Base-by-base conservation (phyloP, 306 rosid genomes). In the Inga leiocalycina region DNA sequence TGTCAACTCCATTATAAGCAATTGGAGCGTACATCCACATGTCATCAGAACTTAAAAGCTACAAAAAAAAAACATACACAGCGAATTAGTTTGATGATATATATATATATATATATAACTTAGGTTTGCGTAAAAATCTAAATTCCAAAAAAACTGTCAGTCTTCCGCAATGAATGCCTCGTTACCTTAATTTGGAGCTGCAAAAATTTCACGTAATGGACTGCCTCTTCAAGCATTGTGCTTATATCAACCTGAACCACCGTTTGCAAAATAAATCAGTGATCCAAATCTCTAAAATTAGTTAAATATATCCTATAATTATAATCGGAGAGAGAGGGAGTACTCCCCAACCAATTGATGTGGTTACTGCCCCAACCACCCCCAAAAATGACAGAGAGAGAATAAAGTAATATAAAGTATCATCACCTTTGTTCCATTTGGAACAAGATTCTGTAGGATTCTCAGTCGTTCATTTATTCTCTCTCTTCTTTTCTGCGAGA, bases 181-280 rank as follows among this genome's bases (percentile, higher is more conserved):
- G 59, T 76, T 86, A 96, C 99, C 98, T 96, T 93, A 82, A 96
- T 96, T 76, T 93, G 99, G 77, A 91, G 89, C 86, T 93, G 99
- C 83, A 96, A 86, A 85, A 96, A 96, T 82, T 96, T 90, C 79
- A 96, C 99, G 66, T 96, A 96, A 41, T 91, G 90, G 45, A 93
- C 98, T 51, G 98, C 97, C 74, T 96, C 98, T 89, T 96, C 99
- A 48, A 96, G 97, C 99, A 96, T 96, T 54, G 99, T 96, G 88
- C 99, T 96, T 61, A 96, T 92, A 85, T 96, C 99, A 70, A 96
- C 98, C 97, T 93, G 78, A 14, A 65, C 54, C 27, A 84, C 2
- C 65, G 75, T 79, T 15, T 39, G 65, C 52, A 39, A 71, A 82
- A 45, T 78, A 65, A 74, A 30, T 80, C 78, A 72, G 76, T 15